These are phyloP conservation scores for Fusarium miscanthi DNA, from an alignment of 2,329 filamentous ascomycete species.

Conservation along the genomic window DNA sequence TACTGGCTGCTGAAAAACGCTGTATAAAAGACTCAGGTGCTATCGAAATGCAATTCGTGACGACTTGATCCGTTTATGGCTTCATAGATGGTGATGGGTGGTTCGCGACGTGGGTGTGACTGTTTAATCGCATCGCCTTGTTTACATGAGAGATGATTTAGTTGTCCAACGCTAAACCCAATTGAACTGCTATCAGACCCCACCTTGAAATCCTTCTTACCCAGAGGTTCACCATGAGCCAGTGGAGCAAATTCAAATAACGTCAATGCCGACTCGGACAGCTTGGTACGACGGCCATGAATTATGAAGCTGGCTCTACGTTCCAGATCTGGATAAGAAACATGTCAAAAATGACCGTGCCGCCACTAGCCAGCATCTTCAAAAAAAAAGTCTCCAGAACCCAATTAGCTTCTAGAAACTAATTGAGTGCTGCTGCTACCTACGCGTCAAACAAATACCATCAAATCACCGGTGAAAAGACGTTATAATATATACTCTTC, in stretches of 20 bases:
- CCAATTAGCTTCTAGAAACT: not conserved
- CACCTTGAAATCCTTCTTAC: slow-evolving; percentile 22
- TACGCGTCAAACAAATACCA: not conserved
- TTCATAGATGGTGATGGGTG: slow-evolving; percentile 33
- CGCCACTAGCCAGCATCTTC: not conserved
- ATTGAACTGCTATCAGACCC: slow-evolving; percentile 23
- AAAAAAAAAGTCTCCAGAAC: not conserved
- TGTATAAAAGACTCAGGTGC: not conserved
- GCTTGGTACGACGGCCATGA: not conserved
- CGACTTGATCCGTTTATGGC: slow-evolving; percentile 20
- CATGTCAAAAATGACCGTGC: not conserved
- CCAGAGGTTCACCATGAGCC: slow-evolving; percentile 1
- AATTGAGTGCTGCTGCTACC: not conserved
- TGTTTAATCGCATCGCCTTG: slow-evolving; percentile 45
- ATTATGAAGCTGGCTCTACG: not conserved
- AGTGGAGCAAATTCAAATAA: slow-evolving; percentile 6
- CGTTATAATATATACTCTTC: slow-evolving; percentile 18
- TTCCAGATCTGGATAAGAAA: not conserved
- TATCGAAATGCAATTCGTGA: slow-evolving; percentile 27
- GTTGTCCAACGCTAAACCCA: slow-evolving; percentile 34
- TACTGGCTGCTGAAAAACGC: not conserved
- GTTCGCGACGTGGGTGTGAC: slow-evolving; percentile 45
- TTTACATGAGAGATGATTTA: slow-evolving; percentile 47
- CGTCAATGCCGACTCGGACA: slow-evolving; percentile 19
- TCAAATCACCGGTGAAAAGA: not conserved